Percentiles rank a stretch among this genome's conserved stretches.
These are phyloP conservation scores for Hylodesmum podocarpum DNA, from an alignment of 306 rosid species.

Conservation along the genomic window DNA sequence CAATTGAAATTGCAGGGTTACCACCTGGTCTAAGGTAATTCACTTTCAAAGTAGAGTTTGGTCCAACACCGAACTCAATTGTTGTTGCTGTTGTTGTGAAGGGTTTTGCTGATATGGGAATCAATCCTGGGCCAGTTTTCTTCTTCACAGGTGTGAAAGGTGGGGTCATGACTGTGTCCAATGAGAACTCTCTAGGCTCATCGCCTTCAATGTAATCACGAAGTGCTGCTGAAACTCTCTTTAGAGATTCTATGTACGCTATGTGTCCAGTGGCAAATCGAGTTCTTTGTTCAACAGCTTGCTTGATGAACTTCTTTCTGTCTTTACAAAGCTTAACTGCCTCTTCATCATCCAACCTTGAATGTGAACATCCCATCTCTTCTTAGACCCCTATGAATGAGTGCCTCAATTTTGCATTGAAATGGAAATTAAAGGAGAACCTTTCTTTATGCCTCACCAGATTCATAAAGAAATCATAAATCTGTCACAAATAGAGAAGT, in stretches of 20 bases:
- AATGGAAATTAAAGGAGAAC: conserved; percentile 45
- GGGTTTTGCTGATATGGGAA: conserved; percentile 64
- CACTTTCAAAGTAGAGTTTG: conserved; percentile 50
- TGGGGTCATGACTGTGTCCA: conserved; percentile 60
- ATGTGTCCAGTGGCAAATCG: conserved; percentile 67
- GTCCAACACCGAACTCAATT: conserved; percentile 50
- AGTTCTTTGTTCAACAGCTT: conserved; percentile 72
- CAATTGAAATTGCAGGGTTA: conserved; percentile 61
- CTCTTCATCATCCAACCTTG: conserved; percentile 82
- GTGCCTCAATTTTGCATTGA: conserved; percentile 53
- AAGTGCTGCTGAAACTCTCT: conserved; percentile 74
- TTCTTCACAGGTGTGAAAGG: conserved; percentile 58
- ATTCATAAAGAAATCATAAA: conserved; percentile 56
- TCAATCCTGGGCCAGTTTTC: conserved; percentile 46
- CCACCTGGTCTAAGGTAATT: conserved; percentile 74
- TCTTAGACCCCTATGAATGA: conserved; percentile 39
- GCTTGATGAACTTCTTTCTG: conserved; percentile 69
- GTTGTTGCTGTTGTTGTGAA: conserved; percentile 29
- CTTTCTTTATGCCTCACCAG: conserved; percentile 49
- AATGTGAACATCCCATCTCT: conserved; percentile 88
- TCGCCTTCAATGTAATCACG: conserved; percentile 74
- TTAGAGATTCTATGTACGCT: conserved; percentile 69
- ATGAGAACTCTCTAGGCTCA: conserved; percentile 62
- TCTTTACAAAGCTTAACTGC: conserved; percentile 82
- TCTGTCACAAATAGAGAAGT: conserved; percentile 28